Percentiles rank a stretch among this genome's conserved stretches.
Conservation (phyloP, 2,329 filamentous ascomycete species). For the Aspergillus puulaauensis region DNA sequence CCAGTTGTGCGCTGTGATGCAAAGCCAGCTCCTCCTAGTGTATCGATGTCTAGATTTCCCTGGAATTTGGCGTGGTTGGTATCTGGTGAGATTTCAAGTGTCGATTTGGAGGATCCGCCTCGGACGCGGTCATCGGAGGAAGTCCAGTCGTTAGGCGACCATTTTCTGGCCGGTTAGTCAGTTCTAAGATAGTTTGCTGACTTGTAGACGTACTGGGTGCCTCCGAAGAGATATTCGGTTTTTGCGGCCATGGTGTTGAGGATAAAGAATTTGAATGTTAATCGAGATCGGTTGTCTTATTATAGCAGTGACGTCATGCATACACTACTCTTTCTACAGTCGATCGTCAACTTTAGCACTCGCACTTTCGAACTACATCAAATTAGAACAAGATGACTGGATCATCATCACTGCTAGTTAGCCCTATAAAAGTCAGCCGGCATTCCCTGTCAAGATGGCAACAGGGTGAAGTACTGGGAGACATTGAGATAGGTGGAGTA, state of each 20-base stretch:
- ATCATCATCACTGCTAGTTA: too few relatives aligned
- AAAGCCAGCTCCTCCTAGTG: slow-evolving; percentile 78
- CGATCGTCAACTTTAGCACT: too few relatives aligned
- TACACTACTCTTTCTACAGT: too few relatives aligned
- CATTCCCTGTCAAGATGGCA: too few relatives aligned
- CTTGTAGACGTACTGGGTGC: slow-evolving; percentile 5
- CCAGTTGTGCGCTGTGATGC: slow-evolving; percentile 71
- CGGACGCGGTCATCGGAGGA: slow-evolving; percentile 75
- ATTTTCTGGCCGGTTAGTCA: slow-evolving; percentile 7
- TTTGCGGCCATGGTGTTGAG: background rate
- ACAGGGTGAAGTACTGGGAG: too few relatives aligned
- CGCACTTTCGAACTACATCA: too few relatives aligned
- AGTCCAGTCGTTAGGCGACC: slow-evolving; percentile 56
- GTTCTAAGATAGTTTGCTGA: background rate
- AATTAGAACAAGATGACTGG: too few relatives aligned
- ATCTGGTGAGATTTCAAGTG: slow-evolving; percentile 41
- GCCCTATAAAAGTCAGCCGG: too few relatives aligned
- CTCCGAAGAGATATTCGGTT: slow-evolving; percentile 16
- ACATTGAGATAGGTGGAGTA: too few relatives aligned
- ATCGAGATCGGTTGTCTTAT: too few relatives aligned
- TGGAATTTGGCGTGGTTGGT: slow-evolving; percentile 55
- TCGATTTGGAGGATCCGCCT: slow-evolving; percentile 65
- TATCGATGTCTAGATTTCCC: slow-evolving; percentile 69
- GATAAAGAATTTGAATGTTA: too few relatives aligned
- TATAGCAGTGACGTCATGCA: too few relatives aligned